Conservation (phyloP, 2,329 filamentous ascomycete species). For the Apiospora pterosperma region DNA sequence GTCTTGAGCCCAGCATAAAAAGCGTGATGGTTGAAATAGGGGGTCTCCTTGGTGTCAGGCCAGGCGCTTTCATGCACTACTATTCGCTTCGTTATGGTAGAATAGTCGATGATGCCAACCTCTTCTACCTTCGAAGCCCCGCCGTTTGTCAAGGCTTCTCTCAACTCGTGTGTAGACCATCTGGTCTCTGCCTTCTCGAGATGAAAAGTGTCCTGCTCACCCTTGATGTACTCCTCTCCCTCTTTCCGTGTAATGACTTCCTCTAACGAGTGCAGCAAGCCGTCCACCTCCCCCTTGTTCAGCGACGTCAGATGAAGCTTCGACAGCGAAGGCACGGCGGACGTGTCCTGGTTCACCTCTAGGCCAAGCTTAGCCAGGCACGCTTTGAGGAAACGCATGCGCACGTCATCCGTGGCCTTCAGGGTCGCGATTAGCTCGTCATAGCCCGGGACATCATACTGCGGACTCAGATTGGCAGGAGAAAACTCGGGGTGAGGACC, state of each 20-base stretch:
- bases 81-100: conserved; percentile 68
- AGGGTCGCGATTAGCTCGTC: conserved; percentile 66
- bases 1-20: conserved; percentile 70
- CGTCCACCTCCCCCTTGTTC: conserved; percentile 59
- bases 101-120: conserved; percentile 67
- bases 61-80: conserved; percentile 66
- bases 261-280: conserved; percentile 63
- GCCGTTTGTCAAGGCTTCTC: conserved; percentile 40
- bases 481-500: conserved; percentile 96
- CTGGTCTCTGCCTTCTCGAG: conserved; percentile 64
- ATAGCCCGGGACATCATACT: conserved; percentile 66
- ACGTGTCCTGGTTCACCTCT: conserved; percentile 67
- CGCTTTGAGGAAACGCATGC: conserved; percentile 73
- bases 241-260: conserved; percentile 66
- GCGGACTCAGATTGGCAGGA: conserved; percentile 68
- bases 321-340: conserved; percentile 74
- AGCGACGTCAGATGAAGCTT: conserved; percentile 76
- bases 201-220: conserved; percentile 79
- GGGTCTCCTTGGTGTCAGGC: conserved; percentile 71
- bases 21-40: conserved; percentile 78
- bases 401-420: conserved; percentile 63
- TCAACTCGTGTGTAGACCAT: conserved; percentile 55
- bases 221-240: conserved; percentile 69
- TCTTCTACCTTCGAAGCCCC: conserved; percentile 33
- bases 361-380: conserved; percentile 79